phyloP scores from a whole-genome alignment of 306 rosid species.

The Cyclanthera cordifolia region DNA sequence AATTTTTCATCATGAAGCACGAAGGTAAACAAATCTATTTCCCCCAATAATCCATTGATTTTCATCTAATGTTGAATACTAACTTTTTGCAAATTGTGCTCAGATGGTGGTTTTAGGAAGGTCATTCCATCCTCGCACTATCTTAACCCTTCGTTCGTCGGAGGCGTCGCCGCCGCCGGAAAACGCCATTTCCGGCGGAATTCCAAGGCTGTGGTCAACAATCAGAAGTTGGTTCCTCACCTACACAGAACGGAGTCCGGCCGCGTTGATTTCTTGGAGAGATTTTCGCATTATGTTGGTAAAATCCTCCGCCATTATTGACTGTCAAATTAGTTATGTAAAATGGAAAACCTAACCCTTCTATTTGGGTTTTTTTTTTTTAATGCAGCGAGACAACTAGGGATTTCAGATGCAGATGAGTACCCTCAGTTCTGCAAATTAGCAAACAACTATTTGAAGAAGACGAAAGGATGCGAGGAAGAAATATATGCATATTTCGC shows the following conservation, averaged over 20 bases:
- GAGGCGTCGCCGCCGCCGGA: conserved; percentile 28
- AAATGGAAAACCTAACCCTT: background rate
- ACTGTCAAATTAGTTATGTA: background rate
- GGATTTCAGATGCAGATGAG: conserved; percentile 40
- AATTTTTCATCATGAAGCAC: too few species aligned
- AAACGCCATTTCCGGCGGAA: conserved; percentile 10
- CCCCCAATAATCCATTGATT: background rate
- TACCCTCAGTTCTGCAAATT: conserved; percentile 45
- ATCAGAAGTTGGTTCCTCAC: conserved; percentile 25
- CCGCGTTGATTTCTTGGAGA: conserved; percentile 44
- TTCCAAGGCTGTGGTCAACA: background rate
- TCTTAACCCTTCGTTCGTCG: conserved; percentile 38
- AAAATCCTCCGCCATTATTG: background rate
- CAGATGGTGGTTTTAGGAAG: conserved; percentile 32
- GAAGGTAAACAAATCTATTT: too few species aligned
- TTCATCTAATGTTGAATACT: background rate
- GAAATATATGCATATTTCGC: conserved; percentile 37
- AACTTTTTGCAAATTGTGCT: background rate
- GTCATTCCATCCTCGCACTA: conserved; percentile 17
- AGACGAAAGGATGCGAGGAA: conserved; percentile 41
- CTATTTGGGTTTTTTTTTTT: background rate
- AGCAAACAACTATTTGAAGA: conserved; percentile 43
- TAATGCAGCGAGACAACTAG: conserved; percentile 61
- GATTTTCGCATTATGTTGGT: conserved; percentile 73
- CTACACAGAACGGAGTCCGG: conserved; percentile 39